phyloP scores from a whole-genome alignment of 164 flowering plant genomes.

The Brasenia schreberi region DNA sequence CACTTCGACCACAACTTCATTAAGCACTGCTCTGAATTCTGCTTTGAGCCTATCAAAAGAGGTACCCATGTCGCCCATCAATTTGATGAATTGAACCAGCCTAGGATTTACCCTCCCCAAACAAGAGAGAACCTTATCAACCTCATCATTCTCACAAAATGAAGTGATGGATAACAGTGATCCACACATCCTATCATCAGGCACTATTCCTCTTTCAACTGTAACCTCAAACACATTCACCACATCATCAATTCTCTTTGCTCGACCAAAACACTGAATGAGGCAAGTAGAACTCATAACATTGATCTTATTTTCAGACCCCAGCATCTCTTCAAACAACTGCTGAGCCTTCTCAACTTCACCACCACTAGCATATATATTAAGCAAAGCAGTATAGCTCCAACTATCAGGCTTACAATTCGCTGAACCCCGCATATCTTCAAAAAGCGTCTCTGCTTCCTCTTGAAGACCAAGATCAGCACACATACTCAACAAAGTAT shows the following conservation, averaged over 20 bases:
- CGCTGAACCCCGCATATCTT: slow-evolving; percentile 55
- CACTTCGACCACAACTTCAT: slow-evolving; percentile 39
- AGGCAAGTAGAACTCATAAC: slow-evolving; percentile 91
- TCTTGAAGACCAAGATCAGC: slow-evolving; percentile 86
- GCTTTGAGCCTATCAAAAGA: slow-evolving; percentile 41
- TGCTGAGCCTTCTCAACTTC: slow-evolving; percentile 60
- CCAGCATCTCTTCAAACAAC: slow-evolving; percentile 63
- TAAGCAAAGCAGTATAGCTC: slow-evolving; percentile 88
- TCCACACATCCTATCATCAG: slow-evolving; percentile 82
- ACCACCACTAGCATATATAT: slow-evolving; percentile 74
- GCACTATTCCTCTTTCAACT: slow-evolving; percentile 40
- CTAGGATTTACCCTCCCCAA: slow-evolving; percentile 49
- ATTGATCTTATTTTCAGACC: slow-evolving; percentile 40
- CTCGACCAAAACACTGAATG: slow-evolving; percentile 76
- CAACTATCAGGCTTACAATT: slow-evolving; percentile 65
- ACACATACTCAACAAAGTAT: slow-evolving; percentile 89
- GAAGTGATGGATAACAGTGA: slow-evolving; percentile 74
- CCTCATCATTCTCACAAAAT: slow-evolving; percentile 35
- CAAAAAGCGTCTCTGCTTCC: slow-evolving; percentile 80
- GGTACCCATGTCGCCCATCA: slow-evolving; percentile 19
- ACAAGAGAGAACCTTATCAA: slow-evolving; percentile 44
- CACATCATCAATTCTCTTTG: slow-evolving; percentile 56
- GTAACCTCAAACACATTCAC: slow-evolving; percentile 42
- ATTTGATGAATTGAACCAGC: slow-evolving; percentile 36
- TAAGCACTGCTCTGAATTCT: slow-evolving; percentile 43